These are phyloP conservation scores for Fraxinus greggii DNA, from an alignment of 305 asterid genomes.

Conservation along the genomic window DNA sequence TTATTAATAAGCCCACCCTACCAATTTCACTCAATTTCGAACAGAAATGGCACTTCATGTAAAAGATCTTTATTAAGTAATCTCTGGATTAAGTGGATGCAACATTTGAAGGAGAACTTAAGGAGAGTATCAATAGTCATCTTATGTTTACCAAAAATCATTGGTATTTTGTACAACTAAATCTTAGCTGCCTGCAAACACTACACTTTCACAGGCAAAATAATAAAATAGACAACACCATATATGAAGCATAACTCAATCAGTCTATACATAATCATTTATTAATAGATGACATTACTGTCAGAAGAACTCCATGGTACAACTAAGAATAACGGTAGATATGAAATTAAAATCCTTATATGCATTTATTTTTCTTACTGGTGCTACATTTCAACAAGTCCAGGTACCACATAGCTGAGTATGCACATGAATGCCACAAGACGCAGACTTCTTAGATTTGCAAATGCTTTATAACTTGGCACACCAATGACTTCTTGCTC, in stretches of 20 bases:
- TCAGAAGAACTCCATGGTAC: background rate
- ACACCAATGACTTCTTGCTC: constrained; percentile 15
- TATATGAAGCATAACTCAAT: background rate
- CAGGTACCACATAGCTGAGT: constrained; percentile 18
- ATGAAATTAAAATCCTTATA: background rate
- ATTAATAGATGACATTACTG: background rate
- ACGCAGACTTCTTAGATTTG: constrained; percentile 22
- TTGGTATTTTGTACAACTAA: background rate
- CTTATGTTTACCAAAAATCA: background rate
- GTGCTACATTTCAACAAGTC: background rate
- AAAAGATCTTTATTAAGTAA: background rate
- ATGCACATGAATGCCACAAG: constrained; percentile 17
- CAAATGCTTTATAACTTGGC: constrained; percentile 18
- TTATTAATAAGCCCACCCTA: background rate
- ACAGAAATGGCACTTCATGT: background rate
- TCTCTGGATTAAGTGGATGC: background rate
- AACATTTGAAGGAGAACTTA: background rate
- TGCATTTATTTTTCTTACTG: background rate
- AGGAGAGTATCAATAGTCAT: background rate
- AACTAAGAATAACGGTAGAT: background rate
- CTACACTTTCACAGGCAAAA: background rate
- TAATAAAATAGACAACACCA: background rate
- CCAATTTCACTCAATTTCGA: background rate
- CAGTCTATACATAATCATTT: background rate
- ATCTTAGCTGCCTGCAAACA: background rate